Percentiles rank a stretch among this genome's conserved stretches.
Evolutionary conservation across 2,329 filamentous ascomycete genomes (phyloP).

Genomic region (Thyridium curvatum): DNA sequence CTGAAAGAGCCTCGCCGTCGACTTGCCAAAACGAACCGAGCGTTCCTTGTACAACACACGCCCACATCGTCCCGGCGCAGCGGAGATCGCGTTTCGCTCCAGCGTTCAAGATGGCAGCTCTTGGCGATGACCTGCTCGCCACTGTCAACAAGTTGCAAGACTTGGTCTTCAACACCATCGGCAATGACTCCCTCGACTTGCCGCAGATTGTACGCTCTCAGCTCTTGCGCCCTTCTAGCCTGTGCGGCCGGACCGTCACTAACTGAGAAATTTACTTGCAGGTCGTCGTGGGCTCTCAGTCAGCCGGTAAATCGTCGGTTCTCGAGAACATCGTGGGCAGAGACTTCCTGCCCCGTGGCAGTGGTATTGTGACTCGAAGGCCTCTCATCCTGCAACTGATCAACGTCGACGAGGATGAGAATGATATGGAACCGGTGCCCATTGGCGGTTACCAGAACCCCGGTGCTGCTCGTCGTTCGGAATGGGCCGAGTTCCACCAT

Average conservation of each 20-base stretch:
- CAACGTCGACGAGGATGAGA: constrained; percentile 79
- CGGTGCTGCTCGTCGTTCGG: constrained; percentile 57
- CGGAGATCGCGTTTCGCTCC: too few relatives aligned
- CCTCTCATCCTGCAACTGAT: constrained; percentile 97
- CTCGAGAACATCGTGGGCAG: constrained; percentile 98
- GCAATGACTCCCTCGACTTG: constrained; percentile 94
- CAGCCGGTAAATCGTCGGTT: constrained; percentile 95
- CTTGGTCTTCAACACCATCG: constrained; percentile 98
- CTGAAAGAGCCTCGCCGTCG: too few relatives aligned
- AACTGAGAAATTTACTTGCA: constrained; percentile 29
- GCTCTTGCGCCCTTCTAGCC: background rate
- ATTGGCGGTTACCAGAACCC: constrained; percentile 68
- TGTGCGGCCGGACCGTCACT: constrained; percentile 9
- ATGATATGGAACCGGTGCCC: constrained; percentile 57
- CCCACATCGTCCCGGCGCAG: too few relatives aligned
- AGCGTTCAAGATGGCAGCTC: constrained; percentile 66
- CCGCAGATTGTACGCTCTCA: constrained; percentile 81
- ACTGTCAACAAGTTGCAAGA: constrained; percentile 99
- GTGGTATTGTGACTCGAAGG: constrained; percentile 90
- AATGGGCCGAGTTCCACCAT: constrained; percentile 96
- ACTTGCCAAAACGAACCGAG: too few relatives aligned
- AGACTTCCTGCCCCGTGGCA: constrained; percentile 93
- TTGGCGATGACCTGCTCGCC: constrained; percentile 90
- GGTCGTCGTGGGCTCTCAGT: constrained; percentile 98
- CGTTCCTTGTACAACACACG: too few relatives aligned